phyloP scores from a whole-genome alignment of 2,329 filamentous ascomycete genomes.

The Clarireedia monteithiana region DNA sequence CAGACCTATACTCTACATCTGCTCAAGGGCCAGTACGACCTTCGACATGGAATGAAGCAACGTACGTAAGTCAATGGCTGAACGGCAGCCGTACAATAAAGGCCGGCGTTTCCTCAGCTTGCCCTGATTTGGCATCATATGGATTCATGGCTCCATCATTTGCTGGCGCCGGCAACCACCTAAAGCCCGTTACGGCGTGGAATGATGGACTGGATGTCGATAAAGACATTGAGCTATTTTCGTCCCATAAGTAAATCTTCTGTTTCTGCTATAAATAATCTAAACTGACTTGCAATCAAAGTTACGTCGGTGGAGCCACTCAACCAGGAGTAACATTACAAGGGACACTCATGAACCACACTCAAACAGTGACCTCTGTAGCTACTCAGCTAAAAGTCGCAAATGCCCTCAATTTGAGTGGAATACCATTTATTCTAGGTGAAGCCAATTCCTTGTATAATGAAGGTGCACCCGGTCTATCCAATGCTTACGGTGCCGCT shows the following conservation, averaged over 20 bases:
- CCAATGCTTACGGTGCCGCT: constrained; percentile 57
- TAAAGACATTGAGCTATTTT: constrained; percentile 43
- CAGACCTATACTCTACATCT: constrained; percentile 49
- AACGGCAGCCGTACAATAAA: constrained; percentile 45
- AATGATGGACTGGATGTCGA: constrained; percentile 44
- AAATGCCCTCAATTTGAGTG: constrained; percentile 29
- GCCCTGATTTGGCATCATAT: constrained; percentile 42
- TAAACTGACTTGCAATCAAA: constrained; percentile 24
- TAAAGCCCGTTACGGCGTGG: constrained; percentile 45
- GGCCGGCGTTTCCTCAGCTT: constrained; percentile 37
- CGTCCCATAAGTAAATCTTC: constrained; percentile 48
- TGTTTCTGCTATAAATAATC: background rate
- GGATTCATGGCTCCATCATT: constrained; percentile 52
- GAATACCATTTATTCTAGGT: constrained; percentile 25
- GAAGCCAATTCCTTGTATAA: constrained; percentile 56
- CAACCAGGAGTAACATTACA: constrained; percentile 54
- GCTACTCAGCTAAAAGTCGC: constrained; percentile 29
- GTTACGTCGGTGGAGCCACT: constrained; percentile 54
- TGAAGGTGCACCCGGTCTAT: constrained; percentile 52
- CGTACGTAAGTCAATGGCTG: constrained; percentile 51
- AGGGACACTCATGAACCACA: constrained; percentile 57
- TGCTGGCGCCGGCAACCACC: constrained; percentile 41
- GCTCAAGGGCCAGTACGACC: constrained; percentile 45
- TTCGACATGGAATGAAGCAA: constrained; percentile 42
- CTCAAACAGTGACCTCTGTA: constrained; percentile 41